Evolutionary conservation across 1,139 yeast species (phyloP), one percentile per base, ranked within the genome.

Genomic region (Meyerozyma athensensis): DNA sequence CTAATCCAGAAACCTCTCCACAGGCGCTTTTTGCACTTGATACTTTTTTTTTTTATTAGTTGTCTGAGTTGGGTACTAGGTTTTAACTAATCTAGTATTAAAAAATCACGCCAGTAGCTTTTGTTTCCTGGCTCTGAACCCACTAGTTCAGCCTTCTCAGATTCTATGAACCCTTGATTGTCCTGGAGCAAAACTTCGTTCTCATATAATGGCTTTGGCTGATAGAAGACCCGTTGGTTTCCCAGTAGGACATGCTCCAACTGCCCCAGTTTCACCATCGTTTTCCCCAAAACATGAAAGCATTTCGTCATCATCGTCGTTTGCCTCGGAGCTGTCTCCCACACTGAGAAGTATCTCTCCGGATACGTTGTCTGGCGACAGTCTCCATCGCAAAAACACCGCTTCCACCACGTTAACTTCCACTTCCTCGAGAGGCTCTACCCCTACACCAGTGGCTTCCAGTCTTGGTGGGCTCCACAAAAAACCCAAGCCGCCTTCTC

Each of bases 181-280:
- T 30, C 30, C 30, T 20, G 14, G 14, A 19, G 12, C 7, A 17
- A 17, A 18, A 17, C 18, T 26, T 26, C 14, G 21, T 17, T 9
- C 39, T 18, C 31, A 35, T 39, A 56, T 38, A 36, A 74, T 74
- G 79, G 79, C 79, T 41, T 65, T 74, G 61, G 77, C 79, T 48
- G 77, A 73, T 51, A 72, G 77, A 72, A 70, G 78, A 68, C 78
- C 79, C 34, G 65, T 72, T 44, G 74, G 71, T 36, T 57, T 69
- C 43, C 64, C 72, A 26, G 64, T 65, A 35, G 20, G 20, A 17
- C 32, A 14, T 17, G 47, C 61, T 39, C 57, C 69, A 19, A 51
- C 67, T 16, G 31, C 31, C 8, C 63, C 69, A 13, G 61, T 73
- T 13, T 66, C 75, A 4, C 77, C 78, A 9, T 60, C 74, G 7